Percentiles rank a stretch among this genome's conserved stretches.
These are phyloP conservation scores for Scleroderma bovista DNA, from an alignment of 768 basidiomycete genomes.

Conservation along the genomic window DNA sequence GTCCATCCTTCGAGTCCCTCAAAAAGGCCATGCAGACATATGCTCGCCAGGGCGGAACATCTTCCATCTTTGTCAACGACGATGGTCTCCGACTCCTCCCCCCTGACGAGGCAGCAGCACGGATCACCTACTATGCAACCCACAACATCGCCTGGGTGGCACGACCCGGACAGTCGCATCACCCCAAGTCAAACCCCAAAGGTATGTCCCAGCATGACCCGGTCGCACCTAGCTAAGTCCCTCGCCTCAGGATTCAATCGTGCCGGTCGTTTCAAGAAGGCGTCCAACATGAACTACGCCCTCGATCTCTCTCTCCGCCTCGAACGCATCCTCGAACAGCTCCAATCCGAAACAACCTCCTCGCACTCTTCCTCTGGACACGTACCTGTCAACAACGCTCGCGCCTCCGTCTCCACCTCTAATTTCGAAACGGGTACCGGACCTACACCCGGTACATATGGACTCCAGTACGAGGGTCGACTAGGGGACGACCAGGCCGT, in stretches of 20 bases:
- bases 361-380: conserved; percentile 21
- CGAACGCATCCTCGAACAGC: conserved; percentile 25
- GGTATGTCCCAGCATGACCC: conserved; percentile 26
- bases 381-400: conserved; percentile 9
- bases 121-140: conserved; percentile 49
- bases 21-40: conserved; percentile 61
- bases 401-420: conserved; percentile 19
- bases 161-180: conserved; percentile 43
- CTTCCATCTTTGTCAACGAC: conserved; percentile 55
- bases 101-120: conserved; percentile 39
- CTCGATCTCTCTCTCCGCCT: conserved; percentile 38
- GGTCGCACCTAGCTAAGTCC: conserved; percentile 42
- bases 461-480: conserved; percentile 61
- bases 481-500: conserved; percentile 53
- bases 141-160: conserved; percentile 59
- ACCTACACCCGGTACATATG: conserved; percentile 42
- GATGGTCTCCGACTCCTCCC: conserved; percentile 53
- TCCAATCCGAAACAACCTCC: conserved; percentile 23
- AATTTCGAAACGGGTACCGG: conserved; percentile 19
- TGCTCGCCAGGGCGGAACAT: conserved; percentile 59
- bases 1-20: conserved; percentile 46
- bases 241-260: conserved; percentile 24
- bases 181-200: conserved; percentile 42
- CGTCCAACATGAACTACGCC: conserved; percentile 87
- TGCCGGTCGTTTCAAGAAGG: conserved; percentile 89